Evolutionary conservation across 2,329 filamentous ascomycete genomes (phyloP).

Genomic region (Talaromyces marneffei): DNA sequence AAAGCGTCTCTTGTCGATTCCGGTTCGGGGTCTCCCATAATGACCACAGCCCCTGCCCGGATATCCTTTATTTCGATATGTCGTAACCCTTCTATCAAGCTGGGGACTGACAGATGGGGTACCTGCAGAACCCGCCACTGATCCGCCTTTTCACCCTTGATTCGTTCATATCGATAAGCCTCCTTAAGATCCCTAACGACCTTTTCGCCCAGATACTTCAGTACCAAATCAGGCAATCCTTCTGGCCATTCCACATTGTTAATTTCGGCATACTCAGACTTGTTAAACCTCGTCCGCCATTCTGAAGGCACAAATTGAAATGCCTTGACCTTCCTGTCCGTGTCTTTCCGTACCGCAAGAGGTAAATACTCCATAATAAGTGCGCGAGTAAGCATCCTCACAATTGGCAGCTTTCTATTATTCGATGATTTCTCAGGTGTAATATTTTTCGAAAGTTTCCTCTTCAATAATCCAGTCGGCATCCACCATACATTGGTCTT

Average conservation of each 20-base stretch:
- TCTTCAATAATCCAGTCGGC: conserved; percentile 28
- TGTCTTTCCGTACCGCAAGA: not conserved
- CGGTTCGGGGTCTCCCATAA: not conserved
- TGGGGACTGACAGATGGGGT: not conserved
- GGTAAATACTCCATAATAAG: conserved; percentile 20
- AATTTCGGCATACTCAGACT: conserved; percentile 23
- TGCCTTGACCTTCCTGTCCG: conserved; percentile 7
- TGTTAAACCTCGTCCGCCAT: not conserved
- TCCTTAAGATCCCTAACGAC: conserved; percentile 34
- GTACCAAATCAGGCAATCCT: conserved; percentile 43
- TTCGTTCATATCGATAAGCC: conserved; percentile 19
- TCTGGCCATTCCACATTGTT: conserved; percentile 40
- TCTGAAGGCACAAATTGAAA: not conserved
- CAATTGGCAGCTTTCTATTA: conserved; percentile 14
- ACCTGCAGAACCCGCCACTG: conserved; percentile 6
- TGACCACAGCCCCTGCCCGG: conserved; percentile 7
- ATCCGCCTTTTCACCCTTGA: not conserved
- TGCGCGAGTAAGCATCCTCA: conserved; percentile 27
- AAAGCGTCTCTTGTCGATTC: not conserved
- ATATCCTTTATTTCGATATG: conserved; percentile 11
- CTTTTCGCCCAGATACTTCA: conserved; percentile 33
- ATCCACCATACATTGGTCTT: conserved; percentile 26
- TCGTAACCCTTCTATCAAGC: conserved; percentile 2
- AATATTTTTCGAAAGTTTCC: conserved; percentile 21
- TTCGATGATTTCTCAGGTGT: not conserved